Evolutionary conservation across 2,329 filamentous ascomycete species (phyloP), one percentile per base, ranked within the genome.

Genomic region (Venturia asperata): DNA sequence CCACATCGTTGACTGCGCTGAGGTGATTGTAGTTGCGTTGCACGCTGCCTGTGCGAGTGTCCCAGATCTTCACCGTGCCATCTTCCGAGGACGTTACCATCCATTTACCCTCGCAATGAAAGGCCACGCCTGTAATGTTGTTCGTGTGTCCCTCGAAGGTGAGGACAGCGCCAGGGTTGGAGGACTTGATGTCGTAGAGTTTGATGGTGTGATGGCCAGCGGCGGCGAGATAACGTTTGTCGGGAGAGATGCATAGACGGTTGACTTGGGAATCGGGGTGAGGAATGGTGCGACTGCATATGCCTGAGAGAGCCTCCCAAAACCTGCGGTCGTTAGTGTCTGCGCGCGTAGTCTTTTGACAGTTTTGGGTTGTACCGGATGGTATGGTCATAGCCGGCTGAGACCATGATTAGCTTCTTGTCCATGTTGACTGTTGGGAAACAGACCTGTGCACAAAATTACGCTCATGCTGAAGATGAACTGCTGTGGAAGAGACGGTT

Each of bases 21-120:
- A 89, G 90, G 75, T 99, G 94, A 70, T 85, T 88, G 76, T 99
- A 99, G 77, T 93, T 96, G 64, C 94, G 86, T 78, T 99, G 94
- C 64, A 97, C 86, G 66, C 84, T 87, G 58, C 91, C 93, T 15
- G 84, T 90, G 60, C 92, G 82, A 5, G 92, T 96, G 75, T 97
- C 93, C 92, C 92, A 97, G 68, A 97, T 96, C 81, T 96, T 96
- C 73, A 97, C 92, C 0, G 91, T 96, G 71, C 92, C 91, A 74
- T 99, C 94, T 77, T 99, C 94, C 60, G 91, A 96, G 76, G 90
- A 95, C 11, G 94, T 99, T 21, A 97, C 94, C 90, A 99, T 97
- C 94, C 94, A 99, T 79, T 99, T 99, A 13, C 93, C 92, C 77
- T 99, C 94, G 75, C 93, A 97, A 76, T 99, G 94, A 75, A 99